Evolutionary conservation across 139 green algal genomes (phyloP), one percentile per base, ranked within the genome.

Genomic region (Chlamydomonas sp.): DNA sequence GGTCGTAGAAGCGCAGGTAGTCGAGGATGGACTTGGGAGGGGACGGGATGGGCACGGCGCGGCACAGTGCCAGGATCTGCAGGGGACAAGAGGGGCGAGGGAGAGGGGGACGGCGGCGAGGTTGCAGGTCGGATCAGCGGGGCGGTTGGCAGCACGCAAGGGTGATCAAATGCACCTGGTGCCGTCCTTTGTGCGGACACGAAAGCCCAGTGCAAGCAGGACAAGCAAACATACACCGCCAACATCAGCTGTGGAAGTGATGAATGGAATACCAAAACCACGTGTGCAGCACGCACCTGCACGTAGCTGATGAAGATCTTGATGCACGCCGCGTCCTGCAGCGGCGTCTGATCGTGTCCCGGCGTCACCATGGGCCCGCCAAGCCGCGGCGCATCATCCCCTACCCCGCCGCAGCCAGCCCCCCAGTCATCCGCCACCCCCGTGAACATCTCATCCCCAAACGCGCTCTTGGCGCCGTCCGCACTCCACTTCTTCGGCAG

Each of bases 261-360:
- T 49, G 31, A 49, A 49, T 49, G 31, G 31, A 49, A 49, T 49
- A 49, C 31, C 31, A 49, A 49, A 49, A 49, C 31, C 31, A 49
- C 31, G 31, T 49, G 31, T 49, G 31, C 31, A 49, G 12, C 8
- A 7, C 75, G 6, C 58, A 74, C 78, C 78, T 83, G 78, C 31
- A 85, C 67, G 66, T 85, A 85, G 17, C 16, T 60, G 66, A 85
- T 77, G 67, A 85, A 85, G 57, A 85, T 85, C 80, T 85, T 85
- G 67, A 85, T 64, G 4, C 15, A 17, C 2, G 80, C 67, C 0
- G 80, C 80, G 67, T 85, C 80, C 66, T 85, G 80, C 66, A 85
- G 80, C 49, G 80, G 80, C 64, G 20, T 18, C n/a, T 63, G 5
- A 2, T 85, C 64, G 5, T 49, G 31, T 49, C 31, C 31, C 31